Evolutionary conservation across 805 yeast genomes (phyloP), one percentile per base, ranked within the genome.

Genomic region (Candida suzukii): DNA sequence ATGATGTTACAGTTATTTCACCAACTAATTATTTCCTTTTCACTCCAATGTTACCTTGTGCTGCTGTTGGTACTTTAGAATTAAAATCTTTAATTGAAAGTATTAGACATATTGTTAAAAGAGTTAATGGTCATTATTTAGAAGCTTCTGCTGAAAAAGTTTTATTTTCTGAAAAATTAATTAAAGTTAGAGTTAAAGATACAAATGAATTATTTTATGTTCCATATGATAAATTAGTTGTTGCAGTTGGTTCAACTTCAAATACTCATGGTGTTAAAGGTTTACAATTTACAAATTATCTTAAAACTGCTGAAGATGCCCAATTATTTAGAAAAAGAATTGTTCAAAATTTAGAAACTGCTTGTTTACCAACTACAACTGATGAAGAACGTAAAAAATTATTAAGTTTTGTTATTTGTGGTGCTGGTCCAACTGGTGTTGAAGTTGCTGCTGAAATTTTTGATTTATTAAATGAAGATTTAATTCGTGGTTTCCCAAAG

Each of bases 391-490:
- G 86, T 48, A 76, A 75, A 51, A 71, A 70, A 43, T 57, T 80
- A 45, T 64, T 80, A 37, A 73, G 80, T 40, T 79, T 80, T 57
- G 84, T 79, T 13, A 73, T 80, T 27, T 79, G 85, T 57, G 87
- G 87, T 46, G 87, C 86, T 45, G 87, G 87, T 35, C 85, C 87
- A 41, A 80, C 87, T 1, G 87, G 87, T 50, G 83, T 78, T 28
- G 87, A 80, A 55, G 72, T 80, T 51, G 87, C 88, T 25, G 84
- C 87, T 26, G 88, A 80, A 58, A 73, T 80, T 24, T 78, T 66
- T 49, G 88, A 80, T 52, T 57, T 80, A 50, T 63, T 80, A 54
- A 78, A 79, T 53, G 86, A 80, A 57, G 87, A 80, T 54, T 59
- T 80, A 50, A 66, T 70, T 35, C 67, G 71, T 42, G 58, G 67